Evolutionary conservation across 2,329 filamentous ascomycete species (phyloP).

Genomic region (Raffaelea deltoideospora): DNA sequence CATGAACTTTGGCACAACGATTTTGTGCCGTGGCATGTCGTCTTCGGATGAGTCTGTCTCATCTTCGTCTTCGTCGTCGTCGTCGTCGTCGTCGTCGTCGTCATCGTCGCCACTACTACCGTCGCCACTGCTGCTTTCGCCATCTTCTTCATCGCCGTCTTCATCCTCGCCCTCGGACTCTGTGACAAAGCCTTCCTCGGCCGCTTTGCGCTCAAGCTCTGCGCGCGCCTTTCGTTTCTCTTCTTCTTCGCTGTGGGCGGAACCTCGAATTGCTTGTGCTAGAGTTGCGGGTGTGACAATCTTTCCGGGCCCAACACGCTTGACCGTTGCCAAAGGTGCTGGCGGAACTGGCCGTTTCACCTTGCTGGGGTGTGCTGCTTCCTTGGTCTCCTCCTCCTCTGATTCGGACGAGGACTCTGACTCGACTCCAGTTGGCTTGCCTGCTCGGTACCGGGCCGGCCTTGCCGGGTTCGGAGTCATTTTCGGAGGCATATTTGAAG

Average conservation of each 20-base stretch:
- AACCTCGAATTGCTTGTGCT: conserved; percentile 11
- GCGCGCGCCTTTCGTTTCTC: conserved; percentile 26
- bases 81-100: conserved; percentile 34
- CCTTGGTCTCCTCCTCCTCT: conserved; percentile 14
- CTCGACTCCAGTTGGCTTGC: conserved; percentile 51
- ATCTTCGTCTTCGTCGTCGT: conserved; percentile 21
- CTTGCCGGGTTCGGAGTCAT: conserved; percentile 87
- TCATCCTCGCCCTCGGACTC: conserved; percentile 33
- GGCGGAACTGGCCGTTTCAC: conserved; percentile 7
- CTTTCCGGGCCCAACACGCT: conserved; percentile 38
- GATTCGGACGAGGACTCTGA: conserved; percentile 34
- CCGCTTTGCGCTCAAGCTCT: conserved; percentile 33
- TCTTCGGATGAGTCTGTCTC: conserved; percentile 27
- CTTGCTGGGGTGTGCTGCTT: conserved; percentile 15
- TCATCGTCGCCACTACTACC: conserved; percentile 26
- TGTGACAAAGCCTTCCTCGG: conserved; percentile 49
- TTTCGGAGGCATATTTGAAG: conserved; percentile 54
- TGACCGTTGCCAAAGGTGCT: conserved; percentile 25
- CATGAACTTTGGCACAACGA: conserved; percentile 50
- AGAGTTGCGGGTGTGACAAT: conserved; percentile 22
- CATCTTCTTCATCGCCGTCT: conserved; percentile 17
- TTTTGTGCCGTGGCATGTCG: conserved; percentile 44
- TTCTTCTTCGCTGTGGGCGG: conserved; percentile 26
- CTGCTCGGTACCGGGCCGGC: conserved; percentile 70
- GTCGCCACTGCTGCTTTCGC: conserved; percentile 17